Conservation (phyloP, 495 filamentous ascomycete genomes). For the Lentithecium fluviatile region DNA sequence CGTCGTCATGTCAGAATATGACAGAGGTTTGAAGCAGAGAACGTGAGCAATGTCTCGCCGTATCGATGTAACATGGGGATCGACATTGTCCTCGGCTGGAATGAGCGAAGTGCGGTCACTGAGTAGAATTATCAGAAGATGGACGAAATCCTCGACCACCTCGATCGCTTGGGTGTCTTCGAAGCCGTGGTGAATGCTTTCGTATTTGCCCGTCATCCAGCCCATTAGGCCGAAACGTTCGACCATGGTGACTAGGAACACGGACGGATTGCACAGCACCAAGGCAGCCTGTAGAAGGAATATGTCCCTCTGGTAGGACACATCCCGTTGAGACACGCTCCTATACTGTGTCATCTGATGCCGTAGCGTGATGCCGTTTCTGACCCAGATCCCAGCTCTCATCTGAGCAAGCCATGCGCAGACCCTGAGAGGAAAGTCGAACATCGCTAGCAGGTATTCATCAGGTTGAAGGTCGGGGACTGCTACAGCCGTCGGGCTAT, state of each 20-base stretch:
- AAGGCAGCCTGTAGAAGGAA: slow-evolving; percentile 89
- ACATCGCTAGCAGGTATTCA: slow-evolving; percentile 80
- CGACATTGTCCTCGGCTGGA: slow-evolving; percentile 63
- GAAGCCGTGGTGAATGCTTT: slow-evolving; percentile 57
- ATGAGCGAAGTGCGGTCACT: slow-evolving; percentile 84
- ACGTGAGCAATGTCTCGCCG: slow-evolving; percentile 88
- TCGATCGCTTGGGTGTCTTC: slow-evolving; percentile 87
- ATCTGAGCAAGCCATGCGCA: slow-evolving; percentile 97
- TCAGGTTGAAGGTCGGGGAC: slow-evolving; percentile 53
- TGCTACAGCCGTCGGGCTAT: slow-evolving; percentile 50
- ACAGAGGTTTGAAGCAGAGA: slow-evolving; percentile 91
- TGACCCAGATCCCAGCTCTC: slow-evolving; percentile 97
- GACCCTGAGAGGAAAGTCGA: slow-evolving; percentile 89
- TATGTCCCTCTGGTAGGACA: slow-evolving; percentile 91
- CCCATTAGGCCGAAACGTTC: slow-evolving; percentile 84
- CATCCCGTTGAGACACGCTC: slow-evolving; percentile 80
- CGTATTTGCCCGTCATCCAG: slow-evolving; percentile 85
- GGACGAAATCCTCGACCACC: slow-evolving; percentile 92
- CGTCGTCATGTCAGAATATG: slow-evolving; percentile 81
- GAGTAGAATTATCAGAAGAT: slow-evolving; percentile 84
- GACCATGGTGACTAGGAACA: slow-evolving; percentile 84
- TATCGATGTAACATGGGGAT: slow-evolving; percentile 67
- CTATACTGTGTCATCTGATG: slow-evolving; percentile 94
- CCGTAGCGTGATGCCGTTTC: slow-evolving; percentile 90
- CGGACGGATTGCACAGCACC: slow-evolving; percentile 78